Base-by-base conservation (phyloP, 345 rosid genomes). In the Ceriops tagal region DNA sequence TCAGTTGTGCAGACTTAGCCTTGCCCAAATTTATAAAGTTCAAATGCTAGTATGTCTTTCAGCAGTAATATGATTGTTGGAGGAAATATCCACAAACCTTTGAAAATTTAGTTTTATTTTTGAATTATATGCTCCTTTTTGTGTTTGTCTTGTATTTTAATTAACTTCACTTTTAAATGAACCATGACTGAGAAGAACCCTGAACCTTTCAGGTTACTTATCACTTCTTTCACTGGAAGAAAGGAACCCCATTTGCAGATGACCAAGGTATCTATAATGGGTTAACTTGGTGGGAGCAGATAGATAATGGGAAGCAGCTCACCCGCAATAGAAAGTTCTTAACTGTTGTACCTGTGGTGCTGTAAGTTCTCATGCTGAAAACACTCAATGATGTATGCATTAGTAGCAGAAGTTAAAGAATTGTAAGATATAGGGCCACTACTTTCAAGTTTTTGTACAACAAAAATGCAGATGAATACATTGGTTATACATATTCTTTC, bases 261-360 rank as follows among this genome's bases (percentile, higher is more conserved):
- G 99, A 95, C 72, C 99, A 95, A 73, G 98, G 99, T n/a, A 92
- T 95, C 77, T 92, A 95, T 79, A 95, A 95, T 71, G 56, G 86
- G 63, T 75, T 95, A 77, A 95, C 99, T 66, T 95, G 98, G 99
- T 92, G 99, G 98, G 99, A 95, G 74, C 99, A 95, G 83, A 84
- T 95, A 46, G 99, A 95, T 77, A 92, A 64, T 28, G 98, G 99
- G 62, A 87, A 95, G 81, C 98, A 95, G 79, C 97, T 95, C 61
- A 92, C 99, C 7, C 92, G 93, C 71, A 90, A 92, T 79, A 81
- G 97, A 67, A 95, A 92, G 78, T 95, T 95, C 77, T 83, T 92
- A 34, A 92, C 96, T 3, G 92, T 88, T 74, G 98, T 95, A 55
- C 99, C 99, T 71, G 78, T 87, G 58, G 96, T 95, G 81, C 86